Percentiles rank a stretch among this genome's conserved stretches.
These are phyloP conservation scores for Themeda triandra DNA, from an alignment of 176 grass and related monocot species.

Conservation along the genomic window DNA sequence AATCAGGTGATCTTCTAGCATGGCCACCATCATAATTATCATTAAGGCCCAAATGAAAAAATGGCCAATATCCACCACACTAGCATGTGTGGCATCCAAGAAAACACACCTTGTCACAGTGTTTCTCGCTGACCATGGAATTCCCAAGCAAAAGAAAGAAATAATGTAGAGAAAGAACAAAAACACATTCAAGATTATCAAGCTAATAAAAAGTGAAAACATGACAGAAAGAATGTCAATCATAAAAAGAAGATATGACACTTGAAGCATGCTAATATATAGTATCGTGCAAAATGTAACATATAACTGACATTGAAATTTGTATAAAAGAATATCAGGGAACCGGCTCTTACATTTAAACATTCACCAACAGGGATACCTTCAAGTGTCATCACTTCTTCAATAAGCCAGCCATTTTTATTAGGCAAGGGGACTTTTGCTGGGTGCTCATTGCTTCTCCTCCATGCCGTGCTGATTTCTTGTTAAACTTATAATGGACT, in stretches of 20 bases:
- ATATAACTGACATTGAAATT: neutral
- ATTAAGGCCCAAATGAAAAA: slow-evolving; percentile 13
- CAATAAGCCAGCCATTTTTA: slow-evolving; percentile 80
- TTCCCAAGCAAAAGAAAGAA: neutral
- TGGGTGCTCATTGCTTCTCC: slow-evolving; percentile 82
- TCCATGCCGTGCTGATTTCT: slow-evolving; percentile 41
- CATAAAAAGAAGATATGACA: neutral
- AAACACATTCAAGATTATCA: neutral
- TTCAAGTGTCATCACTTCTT: slow-evolving; percentile 83
- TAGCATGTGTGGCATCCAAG: neutral
- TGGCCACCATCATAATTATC: neutral
- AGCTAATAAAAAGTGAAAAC: slow-evolving; percentile 4
- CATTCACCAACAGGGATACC: slow-evolving; percentile 58
- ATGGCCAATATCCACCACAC: neutral
- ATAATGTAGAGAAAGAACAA: neutral
- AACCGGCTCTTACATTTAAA: slow-evolving; percentile 58
- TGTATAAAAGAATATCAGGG: neutral
- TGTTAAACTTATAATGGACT: slow-evolving; percentile 76
- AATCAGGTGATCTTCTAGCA: neutral
- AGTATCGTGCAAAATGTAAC: neutral
- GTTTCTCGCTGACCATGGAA: neutral
- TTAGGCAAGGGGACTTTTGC: slow-evolving; percentile 66
- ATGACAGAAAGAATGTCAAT: neutral
- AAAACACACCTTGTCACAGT: neutral
- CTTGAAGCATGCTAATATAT: neutral